These are phyloP conservation scores for Bipolaris cookei DNA, from an alignment of 2,329 filamentous ascomycete species.

Conservation along the genomic window DNA sequence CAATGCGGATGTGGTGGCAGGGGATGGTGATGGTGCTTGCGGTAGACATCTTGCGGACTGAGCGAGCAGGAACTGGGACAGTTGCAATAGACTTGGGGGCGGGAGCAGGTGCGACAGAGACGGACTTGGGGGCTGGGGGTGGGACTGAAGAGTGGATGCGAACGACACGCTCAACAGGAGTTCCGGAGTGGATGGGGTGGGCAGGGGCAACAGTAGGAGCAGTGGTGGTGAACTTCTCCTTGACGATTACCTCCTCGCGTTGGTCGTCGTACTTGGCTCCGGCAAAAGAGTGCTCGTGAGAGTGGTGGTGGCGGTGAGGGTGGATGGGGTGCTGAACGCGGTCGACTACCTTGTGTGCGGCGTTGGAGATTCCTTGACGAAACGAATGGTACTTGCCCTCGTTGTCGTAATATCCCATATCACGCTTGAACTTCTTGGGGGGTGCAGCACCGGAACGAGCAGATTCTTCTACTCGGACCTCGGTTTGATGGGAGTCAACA, in stretches of 20 bases:
- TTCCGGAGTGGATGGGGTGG: constrained; percentile 48
- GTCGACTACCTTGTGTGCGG: constrained; percentile 59
- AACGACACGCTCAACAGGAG: constrained; percentile 42
- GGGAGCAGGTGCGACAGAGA: constrained; percentile 82
- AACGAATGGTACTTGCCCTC: constrained; percentile 77
- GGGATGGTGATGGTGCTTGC: constrained; percentile 96
- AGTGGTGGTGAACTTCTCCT: constrained; percentile 52
- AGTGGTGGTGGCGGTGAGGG: constrained; percentile 59
- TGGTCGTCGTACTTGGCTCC: constrained; percentile 43
- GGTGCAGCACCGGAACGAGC: constrained; percentile 60
- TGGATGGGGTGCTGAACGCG: constrained; percentile 68
- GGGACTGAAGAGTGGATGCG: constrained; percentile 31
- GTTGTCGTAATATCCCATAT: constrained; percentile 83
- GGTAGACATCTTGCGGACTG: constrained; percentile 56
- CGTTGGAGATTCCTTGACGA: constrained; percentile 72
- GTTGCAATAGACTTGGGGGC: constrained; percentile 50
- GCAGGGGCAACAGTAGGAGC: constrained; percentile 37
- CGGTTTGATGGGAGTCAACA: constrained; percentile 49
- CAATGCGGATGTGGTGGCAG: constrained; percentile 99
- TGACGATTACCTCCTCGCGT: constrained; percentile 57
- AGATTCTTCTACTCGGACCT: constrained; percentile 59
- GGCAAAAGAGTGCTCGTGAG: constrained; percentile 45
- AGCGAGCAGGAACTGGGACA: constrained; percentile 16
- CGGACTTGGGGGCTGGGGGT: constrained; percentile 14
- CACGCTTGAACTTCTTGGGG: constrained; percentile 59